Evolutionary conservation across 2,329 filamentous ascomycete genomes (phyloP), one percentile per base, ranked within the genome.

Genomic region (Chalaropsis ovoidea): DNA sequence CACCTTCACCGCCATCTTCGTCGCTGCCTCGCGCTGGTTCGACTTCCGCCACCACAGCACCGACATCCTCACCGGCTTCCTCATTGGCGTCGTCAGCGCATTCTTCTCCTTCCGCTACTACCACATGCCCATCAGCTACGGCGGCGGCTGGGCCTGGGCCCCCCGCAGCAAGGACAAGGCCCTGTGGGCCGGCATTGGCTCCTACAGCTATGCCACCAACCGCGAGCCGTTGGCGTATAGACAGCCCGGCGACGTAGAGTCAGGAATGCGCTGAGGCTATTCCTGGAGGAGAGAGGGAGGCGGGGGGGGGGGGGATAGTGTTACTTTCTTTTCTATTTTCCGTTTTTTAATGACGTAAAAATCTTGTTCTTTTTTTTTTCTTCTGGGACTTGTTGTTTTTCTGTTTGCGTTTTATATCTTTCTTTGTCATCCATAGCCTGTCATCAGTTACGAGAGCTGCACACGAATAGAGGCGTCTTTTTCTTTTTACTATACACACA

Each of bases 11-110:
- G 87, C 91, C 4, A 82, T 91, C 69, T 96, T 91, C 76, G 88
- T 96, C 68, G 81, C 87, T n/a, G 84, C 86, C 35, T 93, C 90
- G 0, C 87, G 93, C 11, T 97, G 87, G 82, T 91, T 87, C 67
- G 87, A 96, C 74, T 95, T 87, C 77, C 85, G 89, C 47, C 93
- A 97, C 74, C 89, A 93, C 73, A 91, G 87, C n/a, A 93, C 96
- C 73, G 93, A 97, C 69, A 89, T 96, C 69, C 76, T 96, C 1
- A 90, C 88, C 69, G 93, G 93, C n/a, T 88, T 86, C 65, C 69
- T 88, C 13, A 87, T 96, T 68, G 93, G 93, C 8, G 81, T 86
- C 15, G 75, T 85, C 56, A 83, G 83, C 45, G 83, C 89, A 22
- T 86, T 86, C 73, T 85, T 93, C 70, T 82, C 86, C 2, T 96